phyloP scores from a whole-genome alignment of 345 rosid species.

The Eucalyptus cloeziana region DNA sequence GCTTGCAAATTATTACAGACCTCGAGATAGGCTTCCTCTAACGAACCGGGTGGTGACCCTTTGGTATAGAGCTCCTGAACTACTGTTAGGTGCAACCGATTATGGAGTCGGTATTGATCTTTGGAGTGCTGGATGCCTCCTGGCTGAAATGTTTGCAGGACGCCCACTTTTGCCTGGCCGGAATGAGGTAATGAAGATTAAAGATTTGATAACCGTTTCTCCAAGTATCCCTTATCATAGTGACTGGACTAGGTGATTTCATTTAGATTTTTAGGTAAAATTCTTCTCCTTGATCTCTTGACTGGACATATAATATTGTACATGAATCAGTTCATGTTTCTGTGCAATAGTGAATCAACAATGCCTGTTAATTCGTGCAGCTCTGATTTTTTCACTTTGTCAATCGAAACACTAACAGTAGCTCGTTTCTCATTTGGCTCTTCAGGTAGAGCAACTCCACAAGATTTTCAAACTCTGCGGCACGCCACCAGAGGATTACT shows the following conservation, averaged over 20 bases:
- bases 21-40: conserved; percentile 23
- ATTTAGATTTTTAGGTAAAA: not conserved
- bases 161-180: conserved; percentile 50
- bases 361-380: too few relatives aligned
- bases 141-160: conserved; percentile 54
- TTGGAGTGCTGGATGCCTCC: conserved; percentile 64
- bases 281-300: not conserved
- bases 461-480: conserved; percentile 80
- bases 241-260: not conserved
- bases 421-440: not conserved
- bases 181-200: conserved; percentile 26
- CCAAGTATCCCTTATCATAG: not conserved
- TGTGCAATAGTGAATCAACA: not conserved
- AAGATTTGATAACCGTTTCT: not conserved
- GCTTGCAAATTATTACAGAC: conserved; percentile 37
- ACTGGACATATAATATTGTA: not conserved
- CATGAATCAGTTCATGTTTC: not conserved
- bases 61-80: conserved; percentile 65
- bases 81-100: conserved; percentile 39
- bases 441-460: conserved; percentile 83
- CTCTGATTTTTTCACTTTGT: not conserved
- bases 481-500: conserved; percentile 78
- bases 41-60: conserved; percentile 53
- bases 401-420: not conserved
- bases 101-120: conserved; percentile 57